Base-by-base conservation (phyloP, 75 land plant species). In the Azolla pinnata region DNA sequence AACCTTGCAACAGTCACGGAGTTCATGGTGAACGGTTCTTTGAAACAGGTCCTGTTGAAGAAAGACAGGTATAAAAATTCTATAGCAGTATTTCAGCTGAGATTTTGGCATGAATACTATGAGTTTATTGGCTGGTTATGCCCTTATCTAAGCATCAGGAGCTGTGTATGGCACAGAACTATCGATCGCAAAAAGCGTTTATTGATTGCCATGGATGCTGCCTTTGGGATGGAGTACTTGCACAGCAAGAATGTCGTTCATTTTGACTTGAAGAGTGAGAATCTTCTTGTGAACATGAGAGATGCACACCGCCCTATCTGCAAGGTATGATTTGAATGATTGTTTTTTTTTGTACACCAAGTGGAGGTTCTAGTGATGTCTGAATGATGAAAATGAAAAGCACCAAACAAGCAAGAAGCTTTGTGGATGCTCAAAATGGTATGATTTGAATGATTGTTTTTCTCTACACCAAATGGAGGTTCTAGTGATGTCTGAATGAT, bases 201-300 rank as follows among this genome's bases (percentile, higher is more conserved):
- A 49, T 68, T 80, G 7, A 84, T 91, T 57, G 82, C 95, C 49
- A 84, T 82, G 86, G 97, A 91, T 80, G 95, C 95, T 49, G 97
- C 97, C 57, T 91, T 84, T 82, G 97, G 97, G 30, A 91, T 91
- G 97, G 97, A 91, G 56, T 88, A 91, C 49, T 62, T 91, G 54
- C 97, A 91, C 53, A 56, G 70, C 29, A 91, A 91, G 58, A 80
- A 82, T 61, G 85, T 91, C 62, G 86, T 91, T 35, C 97, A 88
- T 60, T 91, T 91, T 76, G 97, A 91, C 71, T 56, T 91, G 75
- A 91, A 91, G 61, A 80, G 97, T 67, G 97, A 91, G 35, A 91
- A 91, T 65, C 72, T 91, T 45, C 74, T 91, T 19, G 95, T 91
- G 30, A 91, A 85, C 63, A 62, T 91, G 85, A 69, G 86, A 70